Conservation (phyloP, 2,329 filamentous ascomycete species). For the Alternaria infectoria region DNA sequence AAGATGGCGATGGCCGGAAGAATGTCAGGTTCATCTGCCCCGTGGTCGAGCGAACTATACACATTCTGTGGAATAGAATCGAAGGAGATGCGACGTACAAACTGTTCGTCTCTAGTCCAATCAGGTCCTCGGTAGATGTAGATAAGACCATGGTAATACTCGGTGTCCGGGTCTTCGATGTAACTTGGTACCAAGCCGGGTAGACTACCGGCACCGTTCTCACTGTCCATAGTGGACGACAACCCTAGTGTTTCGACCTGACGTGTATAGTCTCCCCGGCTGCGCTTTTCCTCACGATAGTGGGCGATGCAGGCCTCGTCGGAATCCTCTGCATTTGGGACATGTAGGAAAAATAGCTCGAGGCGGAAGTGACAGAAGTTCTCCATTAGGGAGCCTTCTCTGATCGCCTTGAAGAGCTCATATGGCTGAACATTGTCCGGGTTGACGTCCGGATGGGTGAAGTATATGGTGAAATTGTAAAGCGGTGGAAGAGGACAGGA, state of each 20-base stretch:
- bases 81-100: neutral
- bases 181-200: constrained; percentile 9
- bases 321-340: neutral
- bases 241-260: neutral
- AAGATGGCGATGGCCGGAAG: neutral
- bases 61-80: neutral
- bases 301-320: constrained; percentile 10
- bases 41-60: neutral
- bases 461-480: no score
- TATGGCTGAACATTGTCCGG: no score
- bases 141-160: constrained; percentile 5
- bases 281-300: constrained; percentile 13
- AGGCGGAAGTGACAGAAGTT: constrained; percentile 8
- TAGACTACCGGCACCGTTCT: neutral
- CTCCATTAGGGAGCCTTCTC: no score
- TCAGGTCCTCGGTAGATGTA: neutral
- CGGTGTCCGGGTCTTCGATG: constrained; percentile 1
- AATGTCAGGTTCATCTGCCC: neutral
- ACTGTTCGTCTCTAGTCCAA: neutral
- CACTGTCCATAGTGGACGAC: no score
- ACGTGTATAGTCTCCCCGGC: constrained; percentile 12
- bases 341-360: constrained; percentile 8
- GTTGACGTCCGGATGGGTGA: no score
- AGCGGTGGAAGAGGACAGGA: no score
- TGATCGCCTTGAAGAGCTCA: no score